Percentiles rank a stretch among this genome's conserved stretches.
Conservation (phyloP, 176 grass and related monocot genomes). For the Cenchrus purpureus region DNA sequence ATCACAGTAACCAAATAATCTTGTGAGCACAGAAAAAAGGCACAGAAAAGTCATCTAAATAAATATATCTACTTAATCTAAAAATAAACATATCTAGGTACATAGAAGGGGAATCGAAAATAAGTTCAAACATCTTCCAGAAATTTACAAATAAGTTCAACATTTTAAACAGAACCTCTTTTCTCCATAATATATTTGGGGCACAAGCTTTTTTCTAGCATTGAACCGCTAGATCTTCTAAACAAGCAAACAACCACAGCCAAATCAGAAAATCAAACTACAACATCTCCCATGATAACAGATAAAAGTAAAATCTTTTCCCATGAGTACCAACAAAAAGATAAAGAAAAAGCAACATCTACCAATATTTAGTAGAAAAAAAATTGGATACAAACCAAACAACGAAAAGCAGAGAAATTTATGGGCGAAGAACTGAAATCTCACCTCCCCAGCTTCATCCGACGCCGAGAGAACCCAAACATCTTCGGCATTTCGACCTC, state of each 20-base stretch:
- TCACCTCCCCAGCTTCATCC: slow-evolving; percentile 93
- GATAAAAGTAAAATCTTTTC: background rate
- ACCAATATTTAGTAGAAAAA: background rate
- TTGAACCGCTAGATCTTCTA: background rate
- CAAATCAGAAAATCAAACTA: background rate
- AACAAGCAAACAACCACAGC: background rate
- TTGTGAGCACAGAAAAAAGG: background rate
- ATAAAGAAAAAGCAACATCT: background rate
- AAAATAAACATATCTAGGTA: background rate
- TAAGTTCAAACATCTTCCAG: background rate
- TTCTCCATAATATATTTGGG: background rate
- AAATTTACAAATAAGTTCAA: background rate
- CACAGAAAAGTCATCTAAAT: background rate
- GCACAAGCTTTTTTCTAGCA: background rate
- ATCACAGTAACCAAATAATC: slow-evolving; percentile 17
- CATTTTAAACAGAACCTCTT: background rate
- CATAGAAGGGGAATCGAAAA: background rate
- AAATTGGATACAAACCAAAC: background rate
- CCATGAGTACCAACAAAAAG: background rate
- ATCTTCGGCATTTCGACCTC: slow-evolving; percentile 83
- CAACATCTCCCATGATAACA: background rate
- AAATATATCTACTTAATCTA: too few species aligned
- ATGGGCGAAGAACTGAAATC: background rate
- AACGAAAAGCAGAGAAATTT: background rate
- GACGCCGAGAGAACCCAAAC: slow-evolving; percentile 89